Conservation (phyloP, 768 basidiomycete species). For the Tulasnella sp. region DNA sequence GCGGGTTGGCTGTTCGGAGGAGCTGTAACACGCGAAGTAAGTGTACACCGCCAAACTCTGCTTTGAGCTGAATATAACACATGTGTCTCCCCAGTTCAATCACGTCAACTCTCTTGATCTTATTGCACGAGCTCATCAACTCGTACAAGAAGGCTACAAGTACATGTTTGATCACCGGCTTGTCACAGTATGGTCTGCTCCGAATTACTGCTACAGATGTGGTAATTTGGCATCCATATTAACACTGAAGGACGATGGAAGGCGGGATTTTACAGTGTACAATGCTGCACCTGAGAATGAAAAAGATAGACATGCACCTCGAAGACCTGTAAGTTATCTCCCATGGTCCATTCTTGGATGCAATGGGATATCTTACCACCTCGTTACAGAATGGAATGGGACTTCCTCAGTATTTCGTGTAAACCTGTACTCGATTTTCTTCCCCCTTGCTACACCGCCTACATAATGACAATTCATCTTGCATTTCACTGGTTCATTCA, state of each 20-base stretch:
- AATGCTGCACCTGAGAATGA: constrained; percentile 84
- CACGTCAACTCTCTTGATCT: constrained; percentile 78
- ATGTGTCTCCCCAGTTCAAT: constrained; percentile 52
- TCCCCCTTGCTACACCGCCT: too few relatives aligned
- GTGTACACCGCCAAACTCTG: constrained; percentile 11
- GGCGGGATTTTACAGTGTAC: constrained; percentile 65
- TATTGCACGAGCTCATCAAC: constrained; percentile 91
- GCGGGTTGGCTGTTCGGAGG: constrained; percentile 93
- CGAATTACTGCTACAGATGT: constrained; percentile 75
- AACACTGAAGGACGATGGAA: constrained; percentile 56
- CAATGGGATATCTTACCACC: neutral
- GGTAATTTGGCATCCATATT: constrained; percentile 89
- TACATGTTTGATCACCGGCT: constrained; percentile 30
- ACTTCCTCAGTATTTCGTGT: constrained; percentile 10
- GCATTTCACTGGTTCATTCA: too few relatives aligned
- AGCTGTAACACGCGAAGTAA: constrained; percentile 70
- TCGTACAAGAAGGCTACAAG: constrained; percentile 78
- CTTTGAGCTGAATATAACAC: neutral
- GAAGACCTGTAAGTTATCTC: constrained; percentile 11
- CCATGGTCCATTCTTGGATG: neutral
- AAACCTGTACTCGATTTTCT: neutral
- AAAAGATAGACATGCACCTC: constrained; percentile 63
- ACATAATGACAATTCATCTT: too few relatives aligned
- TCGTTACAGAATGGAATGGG: constrained; percentile 2
- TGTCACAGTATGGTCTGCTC: constrained; percentile 87